A percentile compares a stretch with the other conserved stretches of the same genome.
Conservation (phyloP, 2,329 filamentous ascomycete species). For the Lojkania enalia region DNA sequence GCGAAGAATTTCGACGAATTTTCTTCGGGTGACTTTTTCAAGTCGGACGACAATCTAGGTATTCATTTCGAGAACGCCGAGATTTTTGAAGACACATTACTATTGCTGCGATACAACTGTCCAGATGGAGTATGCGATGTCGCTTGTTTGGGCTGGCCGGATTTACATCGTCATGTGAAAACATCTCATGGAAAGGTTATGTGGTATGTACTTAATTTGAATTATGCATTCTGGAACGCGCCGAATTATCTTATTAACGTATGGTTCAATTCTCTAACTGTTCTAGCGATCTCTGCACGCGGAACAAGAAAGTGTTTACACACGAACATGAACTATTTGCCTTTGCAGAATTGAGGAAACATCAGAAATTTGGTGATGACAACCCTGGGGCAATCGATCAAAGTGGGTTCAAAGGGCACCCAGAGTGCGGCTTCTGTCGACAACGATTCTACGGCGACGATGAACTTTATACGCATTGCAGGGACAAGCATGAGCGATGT, state of each 20-base stretch:
- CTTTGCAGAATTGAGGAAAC: conserved; percentile 75
- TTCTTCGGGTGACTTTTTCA: conserved; percentile 69
- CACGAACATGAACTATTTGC: conserved; percentile 96
- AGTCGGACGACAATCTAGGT: conserved; percentile 80
- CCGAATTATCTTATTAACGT: neutral
- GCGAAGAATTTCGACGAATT: conserved; percentile 88
- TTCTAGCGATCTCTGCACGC: conserved; percentile 81
- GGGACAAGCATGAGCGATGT: conserved; percentile 91
- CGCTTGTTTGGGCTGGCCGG: conserved; percentile 79
- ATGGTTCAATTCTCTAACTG: conserved; percentile 14
- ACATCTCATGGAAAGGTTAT: conserved; percentile 81
- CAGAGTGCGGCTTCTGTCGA: conserved; percentile 89
- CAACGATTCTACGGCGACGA: conserved; percentile 94
- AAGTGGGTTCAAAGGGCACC: conserved; percentile 94
- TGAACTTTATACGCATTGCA: conserved; percentile 90
- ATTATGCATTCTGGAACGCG: too few relatives aligned
- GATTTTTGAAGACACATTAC: conserved; percentile 86
- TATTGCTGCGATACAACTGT: conserved; percentile 92
- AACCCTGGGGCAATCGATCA: conserved; percentile 87
- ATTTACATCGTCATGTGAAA: conserved; percentile 80
- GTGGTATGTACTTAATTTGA: conserved; percentile 67
- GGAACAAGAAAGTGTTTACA: conserved; percentile 97
- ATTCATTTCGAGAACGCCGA: conserved; percentile 88
- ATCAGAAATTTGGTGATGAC: conserved; percentile 90
- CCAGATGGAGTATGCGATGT: conserved; percentile 83